These are phyloP conservation scores for Pugionium cornutum DNA, from an alignment of 345 rosid species.

Conservation along the genomic window DNA sequence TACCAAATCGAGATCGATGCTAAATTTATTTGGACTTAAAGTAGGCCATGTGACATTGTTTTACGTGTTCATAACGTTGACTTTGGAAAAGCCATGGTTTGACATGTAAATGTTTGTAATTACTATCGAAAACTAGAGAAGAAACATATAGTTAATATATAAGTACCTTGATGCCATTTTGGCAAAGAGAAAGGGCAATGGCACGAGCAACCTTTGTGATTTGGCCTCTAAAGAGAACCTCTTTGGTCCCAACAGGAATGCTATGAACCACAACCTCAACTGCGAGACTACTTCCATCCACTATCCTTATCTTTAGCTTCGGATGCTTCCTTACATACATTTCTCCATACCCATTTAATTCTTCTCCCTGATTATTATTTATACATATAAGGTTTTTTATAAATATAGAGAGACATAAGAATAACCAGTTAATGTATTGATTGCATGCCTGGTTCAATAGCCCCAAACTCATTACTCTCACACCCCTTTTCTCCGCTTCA, in stretches of 20 bases:
- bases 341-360: slow-evolving; percentile 56
- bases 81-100: not conserved
- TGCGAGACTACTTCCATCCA: slow-evolving; percentile 68
- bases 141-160: no score
- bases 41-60: slow-evolving; percentile 22
- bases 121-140: slow-evolving; percentile 1
- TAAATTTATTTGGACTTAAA: slow-evolving; percentile 1
- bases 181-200: slow-evolving; percentile 47
- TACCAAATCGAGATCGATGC: not conserved
- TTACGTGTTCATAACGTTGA: slow-evolving; percentile 1
- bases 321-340: slow-evolving; percentile 50
- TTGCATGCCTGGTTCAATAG: slow-evolving; percentile 59
- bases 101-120: no score
- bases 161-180: slow-evolving; percentile 54
- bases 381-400: not conserved
- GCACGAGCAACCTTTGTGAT: slow-evolving; percentile 59
- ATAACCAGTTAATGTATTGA: not conserved
- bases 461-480: slow-evolving; percentile 60
- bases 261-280: slow-evolving; percentile 54
- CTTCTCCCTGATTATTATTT: slow-evolving; percentile 51
- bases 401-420: not conserved
- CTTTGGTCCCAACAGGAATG: slow-evolving; percentile 56
- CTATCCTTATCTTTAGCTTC: slow-evolving; percentile 50
- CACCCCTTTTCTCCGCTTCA: slow-evolving; percentile 59
- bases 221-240: slow-evolving; percentile 50